These are phyloP conservation scores for Diphasiastrum complanatum DNA, from an alignment of 83 land plant species.

Conservation along the genomic window DNA sequence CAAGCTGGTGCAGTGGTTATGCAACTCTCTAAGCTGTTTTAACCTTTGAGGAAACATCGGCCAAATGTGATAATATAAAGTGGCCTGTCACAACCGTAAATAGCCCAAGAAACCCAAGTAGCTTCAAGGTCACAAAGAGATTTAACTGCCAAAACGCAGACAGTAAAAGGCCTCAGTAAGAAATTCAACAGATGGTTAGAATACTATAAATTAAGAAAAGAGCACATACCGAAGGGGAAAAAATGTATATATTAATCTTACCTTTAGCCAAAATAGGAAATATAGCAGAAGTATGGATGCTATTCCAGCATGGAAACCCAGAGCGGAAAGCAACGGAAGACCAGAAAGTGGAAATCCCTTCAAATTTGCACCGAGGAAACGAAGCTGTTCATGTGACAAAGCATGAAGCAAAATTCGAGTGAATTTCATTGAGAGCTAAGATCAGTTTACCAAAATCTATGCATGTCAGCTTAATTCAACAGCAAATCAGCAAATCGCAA, in stretches of 20 bases:
- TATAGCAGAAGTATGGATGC: conserved; percentile 33
- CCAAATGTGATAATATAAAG: conserved; percentile 28
- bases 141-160: conserved; percentile 25
- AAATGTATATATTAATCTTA: background rate
- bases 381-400: conserved; percentile 18
- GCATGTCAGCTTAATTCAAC: background rate
- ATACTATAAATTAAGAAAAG: background rate
- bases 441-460: background rate
- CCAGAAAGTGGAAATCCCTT: conserved; percentile 29
- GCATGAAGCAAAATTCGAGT: background rate
- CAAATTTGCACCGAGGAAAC: conserved; percentile 19
- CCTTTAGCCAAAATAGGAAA: conserved; percentile 40
- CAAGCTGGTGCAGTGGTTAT: too few species aligned
- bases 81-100: conserved; percentile 26
- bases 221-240: background rate
- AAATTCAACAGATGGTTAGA: background rate
- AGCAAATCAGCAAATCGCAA: background rate
- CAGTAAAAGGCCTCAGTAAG: background rate
- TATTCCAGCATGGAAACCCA: conserved; percentile 28
- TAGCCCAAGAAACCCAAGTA: conserved; percentile 26
- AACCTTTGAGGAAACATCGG: conserved; percentile 27
- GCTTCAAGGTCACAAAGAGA: conserved; percentile 31
- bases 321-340: conserved; percentile 22
- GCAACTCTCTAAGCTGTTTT: conserved; percentile 32
- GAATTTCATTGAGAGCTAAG: background rate